phyloP scores from a whole-genome alignment of 225 moss, liverwort and hornwort species.

The Thuidium tamariscinum region DNA sequence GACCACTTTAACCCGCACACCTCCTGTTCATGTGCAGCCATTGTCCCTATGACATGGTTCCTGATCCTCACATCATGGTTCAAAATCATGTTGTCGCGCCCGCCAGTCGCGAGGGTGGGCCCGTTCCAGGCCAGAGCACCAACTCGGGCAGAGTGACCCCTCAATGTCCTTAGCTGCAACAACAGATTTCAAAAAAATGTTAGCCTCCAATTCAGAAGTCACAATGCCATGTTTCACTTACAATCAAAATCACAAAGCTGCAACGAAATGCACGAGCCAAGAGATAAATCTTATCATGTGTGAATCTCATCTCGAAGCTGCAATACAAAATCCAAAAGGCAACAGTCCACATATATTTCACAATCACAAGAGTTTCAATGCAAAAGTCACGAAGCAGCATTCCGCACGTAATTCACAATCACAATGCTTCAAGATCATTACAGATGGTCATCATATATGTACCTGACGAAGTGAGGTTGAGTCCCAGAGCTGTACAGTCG shows the following conservation, averaged over 20 bases:
- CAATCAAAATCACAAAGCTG: too few relatives aligned
- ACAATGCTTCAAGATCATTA: background rate
- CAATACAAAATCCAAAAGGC: too few relatives aligned
- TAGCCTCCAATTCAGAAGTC: too few relatives aligned
- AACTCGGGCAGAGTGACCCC: conserved; percentile 65
- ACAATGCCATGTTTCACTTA: too few relatives aligned
- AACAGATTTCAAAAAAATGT: background rate
- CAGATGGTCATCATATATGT: background rate
- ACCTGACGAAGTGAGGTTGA: conserved; percentile 58
- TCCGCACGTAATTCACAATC: background rate
- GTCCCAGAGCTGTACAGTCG: conserved; percentile 79
- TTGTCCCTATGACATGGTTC: conserved; percentile 34
- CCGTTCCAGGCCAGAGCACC: conserved; percentile 89
- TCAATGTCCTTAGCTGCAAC: conserved; percentile 59
- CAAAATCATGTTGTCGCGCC: conserved; percentile 77
- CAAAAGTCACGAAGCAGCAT: background rate
- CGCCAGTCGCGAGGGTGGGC: conserved; percentile 63
- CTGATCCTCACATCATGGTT: conserved; percentile 88
- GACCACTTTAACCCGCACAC: conserved; percentile 93
- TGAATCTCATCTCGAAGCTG: too few relatives aligned
- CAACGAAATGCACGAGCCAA: too few relatives aligned
- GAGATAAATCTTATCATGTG: too few relatives aligned
- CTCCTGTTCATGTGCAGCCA: conserved; percentile 58
- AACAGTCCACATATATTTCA: too few relatives aligned
- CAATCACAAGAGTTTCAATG: too few relatives aligned